Conservation (phyloP, 2,329 filamentous ascomycete genomes). For the Aspergillus oerlinghausenensis region DNA sequence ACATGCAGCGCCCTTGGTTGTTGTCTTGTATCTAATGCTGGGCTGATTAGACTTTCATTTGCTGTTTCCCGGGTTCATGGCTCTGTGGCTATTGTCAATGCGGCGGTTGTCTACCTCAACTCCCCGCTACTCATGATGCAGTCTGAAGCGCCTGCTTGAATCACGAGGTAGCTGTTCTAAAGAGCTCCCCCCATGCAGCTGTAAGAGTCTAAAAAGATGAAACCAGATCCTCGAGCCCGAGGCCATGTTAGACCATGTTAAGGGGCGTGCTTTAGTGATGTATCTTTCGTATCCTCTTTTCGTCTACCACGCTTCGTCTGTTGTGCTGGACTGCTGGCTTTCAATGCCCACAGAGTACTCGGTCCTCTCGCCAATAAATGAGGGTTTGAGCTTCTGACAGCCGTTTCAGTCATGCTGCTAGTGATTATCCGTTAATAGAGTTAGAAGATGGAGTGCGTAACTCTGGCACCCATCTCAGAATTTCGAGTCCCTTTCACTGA, state of each 20-base stretch:
- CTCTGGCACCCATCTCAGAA: too few relatives aligned
- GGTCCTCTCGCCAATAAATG: too few relatives aligned
- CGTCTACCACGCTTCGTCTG: neutral
- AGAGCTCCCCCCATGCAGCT: conserved; percentile 13
- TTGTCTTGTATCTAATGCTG: neutral
- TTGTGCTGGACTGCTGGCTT: conserved; percentile 2
- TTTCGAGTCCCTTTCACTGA: too few relatives aligned
- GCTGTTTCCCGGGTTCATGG: conserved; percentile 9
- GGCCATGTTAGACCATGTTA: conserved; percentile 12
- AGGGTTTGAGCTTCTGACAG: too few relatives aligned
- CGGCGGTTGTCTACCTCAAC: conserved; percentile 5
- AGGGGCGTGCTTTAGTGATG: conserved; percentile 8
- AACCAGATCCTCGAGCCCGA: neutral
- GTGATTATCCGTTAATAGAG: too few relatives aligned
- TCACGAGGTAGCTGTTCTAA: conserved; percentile 15
- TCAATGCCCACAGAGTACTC: neutral
- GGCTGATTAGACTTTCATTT: conserved; percentile 1
- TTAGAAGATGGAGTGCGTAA: too few relatives aligned
- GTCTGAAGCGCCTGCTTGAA: conserved; percentile 12
- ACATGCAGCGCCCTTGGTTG: conserved; percentile 2
- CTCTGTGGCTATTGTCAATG: conserved; percentile 6
- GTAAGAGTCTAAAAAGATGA: neutral
- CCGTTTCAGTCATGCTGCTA: too few relatives aligned
- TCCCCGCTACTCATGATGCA: conserved; percentile 12
- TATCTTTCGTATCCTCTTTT: conserved; percentile 10